Conservation (phyloP, 2,329 filamentous ascomycete genomes). For the Hymenoscyphus salicellus region DNA sequence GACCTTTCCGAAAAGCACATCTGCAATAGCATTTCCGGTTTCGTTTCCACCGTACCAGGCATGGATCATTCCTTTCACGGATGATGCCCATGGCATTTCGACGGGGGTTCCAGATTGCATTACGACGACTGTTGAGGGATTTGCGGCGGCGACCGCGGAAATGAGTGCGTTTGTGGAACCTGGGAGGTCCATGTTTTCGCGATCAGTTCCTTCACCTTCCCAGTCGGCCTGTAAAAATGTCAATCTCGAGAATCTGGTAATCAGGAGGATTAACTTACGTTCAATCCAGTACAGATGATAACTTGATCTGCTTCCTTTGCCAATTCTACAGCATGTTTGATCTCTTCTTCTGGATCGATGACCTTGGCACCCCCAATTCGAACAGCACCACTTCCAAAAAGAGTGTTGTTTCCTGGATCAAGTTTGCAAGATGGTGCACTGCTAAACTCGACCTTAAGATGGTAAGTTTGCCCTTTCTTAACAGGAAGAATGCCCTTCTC, state of each 20-base stretch:
- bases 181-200: conserved; percentile 75
- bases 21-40: conserved; percentile 75
- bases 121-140: conserved; percentile 68
- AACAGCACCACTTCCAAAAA: conserved; percentile 58
- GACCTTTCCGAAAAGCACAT: conserved; percentile 70
- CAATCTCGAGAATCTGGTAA: not conserved
- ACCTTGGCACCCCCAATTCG: conserved; percentile 60
- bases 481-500: conserved; percentile 33
- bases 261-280: conserved; percentile 41
- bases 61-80: conserved; percentile 60
- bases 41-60: conserved; percentile 90
- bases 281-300: conserved; percentile 73
- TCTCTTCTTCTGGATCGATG: conserved; percentile 56
- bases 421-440: conserved; percentile 58
- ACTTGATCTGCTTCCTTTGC: conserved; percentile 73
- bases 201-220: conserved; percentile 77
- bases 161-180: conserved; percentile 69
- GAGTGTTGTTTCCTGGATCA: conserved; percentile 45
- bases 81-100: conserved; percentile 64
- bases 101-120: conserved; percentile 76
- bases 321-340: conserved; percentile 63
- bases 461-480: conserved; percentile 34
- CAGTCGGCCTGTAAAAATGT: conserved; percentile 53
- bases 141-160: conserved; percentile 59
- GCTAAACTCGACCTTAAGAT: conserved; percentile 45